phyloP scores from a whole-genome alignment of 2,329 filamentous ascomycete species.

The Plenodomus biglobosus region DNA sequence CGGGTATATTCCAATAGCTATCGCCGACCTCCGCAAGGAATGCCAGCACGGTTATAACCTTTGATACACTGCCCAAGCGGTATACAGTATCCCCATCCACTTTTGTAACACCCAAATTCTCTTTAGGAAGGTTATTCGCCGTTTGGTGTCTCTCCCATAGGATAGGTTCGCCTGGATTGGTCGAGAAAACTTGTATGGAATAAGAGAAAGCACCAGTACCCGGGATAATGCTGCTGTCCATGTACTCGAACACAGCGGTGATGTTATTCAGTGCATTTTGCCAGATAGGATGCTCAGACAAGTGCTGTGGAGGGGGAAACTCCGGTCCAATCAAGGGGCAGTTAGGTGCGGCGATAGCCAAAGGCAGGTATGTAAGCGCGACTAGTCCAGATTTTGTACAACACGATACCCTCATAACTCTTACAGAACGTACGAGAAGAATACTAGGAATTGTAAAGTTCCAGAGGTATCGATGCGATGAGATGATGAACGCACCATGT shows the following conservation, averaged over 20 bases:
- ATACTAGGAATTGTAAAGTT: neutral
- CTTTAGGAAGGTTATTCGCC: slow-evolving; percentile 13
- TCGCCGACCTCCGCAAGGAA: slow-evolving; percentile 41
- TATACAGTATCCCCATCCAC: slow-evolving; percentile 48
- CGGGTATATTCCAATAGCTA: slow-evolving; percentile 40
- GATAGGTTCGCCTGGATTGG: slow-evolving; percentile 18
- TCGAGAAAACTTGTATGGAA: slow-evolving; percentile 28
- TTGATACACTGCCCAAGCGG: slow-evolving; percentile 48
- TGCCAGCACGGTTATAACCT: slow-evolving; percentile 45
- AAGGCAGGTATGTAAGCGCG: slow-evolving; percentile 11
- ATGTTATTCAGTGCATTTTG: slow-evolving; percentile 21
- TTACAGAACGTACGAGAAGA: slow-evolving; percentile 2
- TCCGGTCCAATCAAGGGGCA: slow-evolving; percentile 27
- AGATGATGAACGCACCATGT: neutral
- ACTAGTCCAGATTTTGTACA: slow-evolving; percentile 2
- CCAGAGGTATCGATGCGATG: too few relatives aligned
- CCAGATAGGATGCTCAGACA: slow-evolving; percentile 24
- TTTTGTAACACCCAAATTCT: slow-evolving; percentile 20
- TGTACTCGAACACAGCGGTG: slow-evolving; percentile 21
- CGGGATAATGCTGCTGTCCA: slow-evolving; percentile 21
- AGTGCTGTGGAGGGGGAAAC: slow-evolving; percentile 24
- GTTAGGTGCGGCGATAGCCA: slow-evolving; percentile 18
- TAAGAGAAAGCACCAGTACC: slow-evolving; percentile 23
- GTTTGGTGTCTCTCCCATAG: slow-evolving; percentile 27
- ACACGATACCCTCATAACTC: slow-evolving; percentile 5